Conservation (phyloP, 192 early-diverging fungal species). For the Linderina pennispora region DNA sequence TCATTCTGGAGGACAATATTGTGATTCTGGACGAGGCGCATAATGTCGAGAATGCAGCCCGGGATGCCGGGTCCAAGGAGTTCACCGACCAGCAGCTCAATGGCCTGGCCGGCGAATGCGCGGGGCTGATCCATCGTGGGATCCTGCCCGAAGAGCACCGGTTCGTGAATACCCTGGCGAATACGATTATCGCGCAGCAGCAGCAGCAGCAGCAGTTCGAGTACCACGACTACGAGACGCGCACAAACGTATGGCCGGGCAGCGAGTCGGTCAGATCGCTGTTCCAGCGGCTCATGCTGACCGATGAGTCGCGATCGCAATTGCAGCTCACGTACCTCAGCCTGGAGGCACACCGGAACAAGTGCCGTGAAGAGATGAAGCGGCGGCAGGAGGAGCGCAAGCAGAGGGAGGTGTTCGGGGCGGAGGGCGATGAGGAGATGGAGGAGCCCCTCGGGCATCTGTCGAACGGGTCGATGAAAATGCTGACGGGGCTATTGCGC, state of each 20-base stretch:
- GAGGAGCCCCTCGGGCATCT: slow-evolving; percentile 3
- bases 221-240: slow-evolving; percentile 24
- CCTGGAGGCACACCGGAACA: slow-evolving; percentile 16
- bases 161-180: slow-evolving; percentile 4
- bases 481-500: slow-evolving; percentile 17
- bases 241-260: slow-evolving; percentile 37
- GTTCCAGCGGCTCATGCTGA: slow-evolving; percentile 1
- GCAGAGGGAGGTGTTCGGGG: neutral
- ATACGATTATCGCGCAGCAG: slow-evolving; percentile 14
- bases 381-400: neutral
- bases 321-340: slow-evolving; percentile 6
- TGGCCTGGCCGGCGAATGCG: slow-evolving; percentile 24
- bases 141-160: slow-evolving; percentile 11
- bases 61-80: slow-evolving; percentile 48
- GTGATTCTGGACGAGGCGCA: slow-evolving; percentile 62
- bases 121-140: slow-evolving; percentile 9
- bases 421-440: neutral
- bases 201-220: slow-evolving; percentile 15
- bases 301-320: slow-evolving; percentile 5
- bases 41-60: slow-evolving; percentile 56
- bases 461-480: slow-evolving; percentile 14
- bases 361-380: slow-evolving; percentile 6
- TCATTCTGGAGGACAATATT: slow-evolving; percentile 41
- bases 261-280: too few species aligned
- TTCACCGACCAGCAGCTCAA: slow-evolving; percentile 38